phyloP scores from a whole-genome alignment of 2,329 filamentous ascomycete genomes.

The Clarireedia hainanense region DNA sequence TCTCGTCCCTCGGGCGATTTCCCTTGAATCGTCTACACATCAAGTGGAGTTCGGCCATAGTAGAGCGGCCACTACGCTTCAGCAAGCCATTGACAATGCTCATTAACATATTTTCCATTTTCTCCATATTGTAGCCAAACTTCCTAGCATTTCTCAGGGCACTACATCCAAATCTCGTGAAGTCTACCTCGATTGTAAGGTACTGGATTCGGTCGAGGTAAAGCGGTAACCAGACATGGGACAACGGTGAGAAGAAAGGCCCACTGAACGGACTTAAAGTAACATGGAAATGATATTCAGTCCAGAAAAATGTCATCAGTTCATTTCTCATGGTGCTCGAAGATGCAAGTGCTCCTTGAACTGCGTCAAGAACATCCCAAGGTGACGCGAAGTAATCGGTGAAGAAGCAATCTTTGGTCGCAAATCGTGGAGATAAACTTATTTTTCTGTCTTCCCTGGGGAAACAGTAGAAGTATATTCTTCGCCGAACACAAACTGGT shows the following conservation, averaged over 20 bases:
- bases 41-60: slow-evolving; percentile 13
- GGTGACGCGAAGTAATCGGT: slow-evolving; percentile 20
- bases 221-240: slow-evolving; percentile 20
- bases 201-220: slow-evolving; percentile 21
- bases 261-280: slow-evolving; percentile 23
- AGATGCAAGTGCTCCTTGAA: slow-evolving; percentile 18
- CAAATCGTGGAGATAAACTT: slow-evolving; percentile 20
- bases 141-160: slow-evolving; percentile 10
- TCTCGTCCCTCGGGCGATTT: slow-evolving; percentile 6
- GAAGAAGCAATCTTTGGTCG: slow-evolving; percentile 20
- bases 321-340: slow-evolving; percentile 21
- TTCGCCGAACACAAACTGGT: slow-evolving; percentile 14
- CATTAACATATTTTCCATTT: slow-evolving; percentile 13
- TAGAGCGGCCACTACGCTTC: slow-evolving; percentile 4
- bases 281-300: slow-evolving; percentile 26
- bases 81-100: slow-evolving; percentile 13
- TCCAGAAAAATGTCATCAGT: slow-evolving; percentile 28
- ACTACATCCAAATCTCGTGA: slow-evolving; percentile 24
- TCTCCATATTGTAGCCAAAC: slow-evolving; percentile 12
- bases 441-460: slow-evolving; percentile 17
- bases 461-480: slow-evolving; percentile 25
- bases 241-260: slow-evolving; percentile 21
- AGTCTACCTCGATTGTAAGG: slow-evolving; percentile 27
- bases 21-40: slow-evolving; percentile 16
- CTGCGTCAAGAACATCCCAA: slow-evolving; percentile 21